Evolutionary conservation across 2,329 filamentous ascomycete species (phyloP).

Genomic region (Aspergillus viridinutans): DNA sequence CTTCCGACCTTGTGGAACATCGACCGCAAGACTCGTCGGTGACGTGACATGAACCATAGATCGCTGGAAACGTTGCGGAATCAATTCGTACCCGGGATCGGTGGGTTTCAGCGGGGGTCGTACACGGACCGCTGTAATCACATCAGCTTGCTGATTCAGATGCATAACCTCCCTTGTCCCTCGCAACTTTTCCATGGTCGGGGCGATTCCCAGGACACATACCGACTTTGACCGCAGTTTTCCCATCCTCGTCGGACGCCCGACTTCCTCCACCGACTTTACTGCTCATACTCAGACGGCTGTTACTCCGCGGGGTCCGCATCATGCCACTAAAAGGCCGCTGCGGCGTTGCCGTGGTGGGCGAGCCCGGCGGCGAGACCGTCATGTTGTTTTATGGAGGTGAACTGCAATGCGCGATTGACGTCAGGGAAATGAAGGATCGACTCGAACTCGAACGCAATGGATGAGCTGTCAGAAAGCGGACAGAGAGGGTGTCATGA

Average conservation of each 20-base stretch:
- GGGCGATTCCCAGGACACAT: slow-evolving; percentile 45
- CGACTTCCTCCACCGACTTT: slow-evolving; percentile 72
- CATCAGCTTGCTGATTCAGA: slow-evolving; percentile 8
- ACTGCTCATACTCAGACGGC: slow-evolving; percentile 75
- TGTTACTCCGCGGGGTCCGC: slow-evolving; percentile 71
- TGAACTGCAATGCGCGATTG: slow-evolving; percentile 1
- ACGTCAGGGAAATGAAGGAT: slow-evolving; percentile 1
- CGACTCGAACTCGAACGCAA: not conserved
- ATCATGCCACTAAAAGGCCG: slow-evolving; percentile 80
- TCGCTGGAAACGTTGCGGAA: slow-evolving; percentile 90
- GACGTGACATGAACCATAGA: slow-evolving; percentile 88
- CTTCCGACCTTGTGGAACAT: slow-evolving; percentile 87
- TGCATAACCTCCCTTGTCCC: not conserved
- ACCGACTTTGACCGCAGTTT: slow-evolving; percentile 96
- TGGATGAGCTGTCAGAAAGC: not conserved
- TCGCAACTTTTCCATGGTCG: not conserved
- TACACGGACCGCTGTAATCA: slow-evolving; percentile 73
- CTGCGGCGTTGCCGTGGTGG: slow-evolving; percentile 50
- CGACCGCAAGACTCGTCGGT: slow-evolving; percentile 78
- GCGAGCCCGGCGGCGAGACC: slow-evolving; percentile 67
- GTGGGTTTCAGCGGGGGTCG: slow-evolving; percentile 76
- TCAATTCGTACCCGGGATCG: slow-evolving; percentile 90
- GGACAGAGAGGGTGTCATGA: not conserved
- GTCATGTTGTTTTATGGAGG: slow-evolving; percentile 49
- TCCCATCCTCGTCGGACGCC: slow-evolving; percentile 82